phyloP scores from a whole-genome alignment of 768 basidiomycete genomes.

The Tulasnella sp. region DNA sequence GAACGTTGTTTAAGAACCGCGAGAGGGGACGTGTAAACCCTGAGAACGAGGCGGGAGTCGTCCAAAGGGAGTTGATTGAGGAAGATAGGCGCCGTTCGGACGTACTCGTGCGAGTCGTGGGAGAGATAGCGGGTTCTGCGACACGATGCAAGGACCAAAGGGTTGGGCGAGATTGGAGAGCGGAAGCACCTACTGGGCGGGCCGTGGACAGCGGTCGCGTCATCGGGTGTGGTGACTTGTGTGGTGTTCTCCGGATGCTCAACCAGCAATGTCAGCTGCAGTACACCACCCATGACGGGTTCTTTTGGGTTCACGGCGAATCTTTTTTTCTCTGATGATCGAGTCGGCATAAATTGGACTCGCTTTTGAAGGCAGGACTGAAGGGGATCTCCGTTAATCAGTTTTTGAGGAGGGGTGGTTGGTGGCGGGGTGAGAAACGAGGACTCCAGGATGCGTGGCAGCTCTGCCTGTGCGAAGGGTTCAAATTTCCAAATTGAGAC shows the following conservation, averaged over 20 bases:
- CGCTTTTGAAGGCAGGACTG: neutral
- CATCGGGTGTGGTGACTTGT: neutral
- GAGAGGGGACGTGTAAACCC: neutral
- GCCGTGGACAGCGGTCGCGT: neutral
- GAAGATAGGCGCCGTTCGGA: neutral
- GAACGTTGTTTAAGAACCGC: neutral
- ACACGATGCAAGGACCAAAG: neutral
- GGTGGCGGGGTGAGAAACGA: conserved; percentile 1
- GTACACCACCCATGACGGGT: neutral
- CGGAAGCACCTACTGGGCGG: neutral
- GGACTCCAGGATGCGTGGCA: conserved; percentile 3
- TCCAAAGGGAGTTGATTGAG: neutral
- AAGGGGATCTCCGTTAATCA: conserved; percentile 2
- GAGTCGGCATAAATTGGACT: neutral
- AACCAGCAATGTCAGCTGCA: neutral
- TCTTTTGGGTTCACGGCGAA: neutral
- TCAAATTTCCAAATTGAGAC: neutral
- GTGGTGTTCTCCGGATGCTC: neutral
- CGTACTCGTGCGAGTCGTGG: neutral
- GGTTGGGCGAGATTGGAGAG: neutral
- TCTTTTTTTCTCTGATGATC: neutral
- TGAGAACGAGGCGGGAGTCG: conserved; percentile 3
- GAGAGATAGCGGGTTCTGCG: neutral
- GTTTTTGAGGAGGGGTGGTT: neutral
- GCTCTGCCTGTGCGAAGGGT: neutral